Percentiles rank a stretch among this genome's conserved stretches.
Conservation (phyloP, 2,329 filamentous ascomycete genomes). For the Neonectria coccinea region DNA sequence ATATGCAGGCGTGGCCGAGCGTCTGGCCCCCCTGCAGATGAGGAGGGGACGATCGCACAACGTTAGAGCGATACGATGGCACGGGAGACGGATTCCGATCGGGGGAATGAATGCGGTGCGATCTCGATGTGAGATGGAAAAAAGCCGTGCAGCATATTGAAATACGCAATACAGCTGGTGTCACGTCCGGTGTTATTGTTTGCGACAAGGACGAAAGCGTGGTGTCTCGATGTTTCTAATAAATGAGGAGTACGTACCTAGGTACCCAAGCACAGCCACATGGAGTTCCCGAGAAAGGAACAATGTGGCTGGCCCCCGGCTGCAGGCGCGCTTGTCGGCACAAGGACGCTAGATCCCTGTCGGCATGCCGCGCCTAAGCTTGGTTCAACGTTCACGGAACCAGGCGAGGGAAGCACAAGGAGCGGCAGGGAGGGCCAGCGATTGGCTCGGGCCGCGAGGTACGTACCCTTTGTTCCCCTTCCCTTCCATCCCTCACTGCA, state of each 20-base stretch:
- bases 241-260: conserved; percentile 6
- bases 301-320: conserved; percentile 42
- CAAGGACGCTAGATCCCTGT: conserved; percentile 42
- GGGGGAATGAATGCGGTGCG: neutral
- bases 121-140: neutral
- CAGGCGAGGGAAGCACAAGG: conserved; percentile 33
- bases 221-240: conserved; percentile 13
- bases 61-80: conserved; percentile 15
- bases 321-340: conserved; percentile 39
- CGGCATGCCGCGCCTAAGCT: conserved; percentile 47
- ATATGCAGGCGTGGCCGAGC: conserved; percentile 12
- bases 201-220: conserved; percentile 17
- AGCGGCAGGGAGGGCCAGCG: conserved; percentile 28
- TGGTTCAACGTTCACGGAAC: conserved; percentile 47
- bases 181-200: neutral
- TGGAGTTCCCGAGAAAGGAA: conserved; percentile 35
- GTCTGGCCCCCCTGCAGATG: conserved; percentile 27
- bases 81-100: conserved; percentile 19
- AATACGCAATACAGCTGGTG: neutral
- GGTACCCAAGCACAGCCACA: conserved; percentile 25
- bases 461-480: conserved; percentile 1
- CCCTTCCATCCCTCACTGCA: neutral
- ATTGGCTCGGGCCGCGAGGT: conserved; percentile 1
- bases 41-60: conserved; percentile 30
- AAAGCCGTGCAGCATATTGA: neutral